A percentile compares a stretch with the other conserved stretches of the same genome.
Conservation (phyloP, 768 basidiomycete species). For the Leccinum fibrillosum region DNA sequence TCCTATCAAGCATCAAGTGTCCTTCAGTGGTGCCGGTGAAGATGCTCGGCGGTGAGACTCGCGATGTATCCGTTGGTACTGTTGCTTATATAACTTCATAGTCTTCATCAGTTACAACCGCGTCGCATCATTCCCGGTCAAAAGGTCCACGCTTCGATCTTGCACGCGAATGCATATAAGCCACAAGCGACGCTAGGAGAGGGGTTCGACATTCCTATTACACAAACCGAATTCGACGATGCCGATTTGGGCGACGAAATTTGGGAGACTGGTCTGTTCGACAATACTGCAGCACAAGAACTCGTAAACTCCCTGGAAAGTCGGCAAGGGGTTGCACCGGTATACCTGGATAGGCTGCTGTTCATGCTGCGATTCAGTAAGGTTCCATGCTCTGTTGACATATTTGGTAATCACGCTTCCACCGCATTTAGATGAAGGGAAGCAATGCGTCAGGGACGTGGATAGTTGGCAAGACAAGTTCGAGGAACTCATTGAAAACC, state of each 20-base stretch:
- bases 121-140: conserved; percentile 29
- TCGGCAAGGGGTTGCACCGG: conserved; percentile 15
- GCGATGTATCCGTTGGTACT: neutral
- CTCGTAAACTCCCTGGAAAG: conserved; percentile 9
- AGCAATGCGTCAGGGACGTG: conserved; percentile 17
- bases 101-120: conserved; percentile 16
- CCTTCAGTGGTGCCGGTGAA: conserved; percentile 17
- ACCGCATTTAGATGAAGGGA: conserved; percentile 17
- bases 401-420: neutral
- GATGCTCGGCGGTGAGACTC: conserved; percentile 15
- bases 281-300: conserved; percentile 13
- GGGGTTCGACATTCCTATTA: conserved; percentile 22
- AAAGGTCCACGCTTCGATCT: conserved; percentile 24
- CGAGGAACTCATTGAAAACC: conserved; percentile 7
- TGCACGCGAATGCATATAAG: conserved; percentile 20
- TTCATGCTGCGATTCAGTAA: conserved; percentile 23
- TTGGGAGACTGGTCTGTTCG: conserved; percentile 24
- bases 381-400: neutral
- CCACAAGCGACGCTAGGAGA: conserved; percentile 19
- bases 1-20: conserved; percentile 24
- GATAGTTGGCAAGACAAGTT: conserved; percentile 12
- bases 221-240: neutral
- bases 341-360: conserved; percentile 18
- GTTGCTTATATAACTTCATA: conserved; percentile 1
- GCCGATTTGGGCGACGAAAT: conserved; percentile 4